Evolutionary conservation across 768 basidiomycete species (phyloP).

Genomic region (Tulasnella sp.): DNA sequence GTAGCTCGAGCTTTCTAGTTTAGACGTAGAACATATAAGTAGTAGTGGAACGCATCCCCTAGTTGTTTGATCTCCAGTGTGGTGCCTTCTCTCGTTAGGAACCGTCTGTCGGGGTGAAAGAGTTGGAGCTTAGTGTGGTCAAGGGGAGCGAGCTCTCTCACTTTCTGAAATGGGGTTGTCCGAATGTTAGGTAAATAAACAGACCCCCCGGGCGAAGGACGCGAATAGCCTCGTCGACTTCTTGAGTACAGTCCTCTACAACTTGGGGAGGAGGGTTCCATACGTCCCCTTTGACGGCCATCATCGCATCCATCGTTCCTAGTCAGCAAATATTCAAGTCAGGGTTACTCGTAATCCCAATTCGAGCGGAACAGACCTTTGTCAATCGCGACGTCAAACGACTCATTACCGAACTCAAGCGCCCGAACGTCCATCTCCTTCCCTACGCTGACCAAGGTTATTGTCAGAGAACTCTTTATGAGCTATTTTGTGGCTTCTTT

Average conservation of each 20-base stretch:
- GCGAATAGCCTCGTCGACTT: constrained; percentile 69
- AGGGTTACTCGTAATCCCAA: background rate
- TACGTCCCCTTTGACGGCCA: constrained; percentile 69
- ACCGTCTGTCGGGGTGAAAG: constrained; percentile 30
- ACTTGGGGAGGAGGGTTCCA: constrained; percentile 76
- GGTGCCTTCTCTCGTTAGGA: constrained; percentile 44
- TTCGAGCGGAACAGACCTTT: constrained; percentile 42
- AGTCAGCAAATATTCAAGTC: background rate
- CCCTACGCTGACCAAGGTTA: constrained; percentile 36
- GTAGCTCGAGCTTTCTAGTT: constrained; percentile 17
- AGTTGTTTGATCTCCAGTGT: constrained; percentile 55
- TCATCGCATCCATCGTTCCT: constrained; percentile 86
- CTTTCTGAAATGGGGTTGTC: constrained; percentile 74
- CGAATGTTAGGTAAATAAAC: constrained; percentile 77
- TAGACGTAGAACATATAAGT: constrained; percentile 51
- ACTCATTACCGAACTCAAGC: constrained; percentile 44
- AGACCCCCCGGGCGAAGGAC: constrained; percentile 46
- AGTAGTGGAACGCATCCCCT: constrained; percentile 78
- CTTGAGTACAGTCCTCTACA: constrained; percentile 56
- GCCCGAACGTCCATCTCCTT: constrained; percentile 72
- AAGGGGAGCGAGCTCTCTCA: background rate
- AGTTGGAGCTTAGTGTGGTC: background rate
- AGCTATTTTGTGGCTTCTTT: background rate
- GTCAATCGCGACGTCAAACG: constrained; percentile 74
- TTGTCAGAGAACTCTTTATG: background rate